Evolutionary conservation across 2,329 filamentous ascomycete species (phyloP).

Genomic region (Aureobasidium sp.): DNA sequence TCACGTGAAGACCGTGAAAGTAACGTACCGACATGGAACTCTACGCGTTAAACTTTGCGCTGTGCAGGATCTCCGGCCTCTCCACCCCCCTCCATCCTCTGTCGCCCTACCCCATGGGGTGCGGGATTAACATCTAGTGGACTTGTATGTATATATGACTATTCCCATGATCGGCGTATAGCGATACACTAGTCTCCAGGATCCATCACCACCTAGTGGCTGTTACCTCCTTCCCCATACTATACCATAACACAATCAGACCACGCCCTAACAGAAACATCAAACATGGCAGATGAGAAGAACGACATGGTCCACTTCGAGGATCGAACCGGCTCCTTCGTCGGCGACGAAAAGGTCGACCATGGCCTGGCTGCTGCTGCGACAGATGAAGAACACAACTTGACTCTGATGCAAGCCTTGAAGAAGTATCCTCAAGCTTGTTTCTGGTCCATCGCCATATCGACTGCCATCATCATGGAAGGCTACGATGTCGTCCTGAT

Average conservation of each 20-base stretch:
- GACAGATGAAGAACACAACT: constrained; percentile 1
- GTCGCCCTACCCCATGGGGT: not conserved
- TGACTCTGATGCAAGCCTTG: constrained; percentile 20
- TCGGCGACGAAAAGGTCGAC: not conserved
- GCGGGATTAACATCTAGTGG: too few species aligned
- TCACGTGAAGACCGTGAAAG: not conserved
- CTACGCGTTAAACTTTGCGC: not conserved
- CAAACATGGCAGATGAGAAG: not conserved
- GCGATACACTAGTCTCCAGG: not conserved
- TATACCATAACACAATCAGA: not conserved
- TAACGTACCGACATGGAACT: too few species aligned
- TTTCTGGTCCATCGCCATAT: constrained; percentile 53
- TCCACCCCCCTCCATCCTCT: not conserved
- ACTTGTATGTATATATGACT: not conserved
- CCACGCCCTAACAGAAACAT: not conserved
- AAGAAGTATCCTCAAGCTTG: constrained; percentile 38
- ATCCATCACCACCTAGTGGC: not conserved
- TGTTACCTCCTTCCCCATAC: not conserved
- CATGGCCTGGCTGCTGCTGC: constrained; percentile 4
- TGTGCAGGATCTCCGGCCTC: not conserved
- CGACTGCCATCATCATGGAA: constrained; percentile 52
- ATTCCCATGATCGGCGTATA: not conserved
- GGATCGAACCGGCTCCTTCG: not conserved
- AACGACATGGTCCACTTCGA: not conserved
- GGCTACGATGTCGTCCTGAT: constrained; percentile 58